Base-by-base conservation (phyloP, 768 basidiomycete genomes). In the Dacryopinax primogenitus region DNA sequence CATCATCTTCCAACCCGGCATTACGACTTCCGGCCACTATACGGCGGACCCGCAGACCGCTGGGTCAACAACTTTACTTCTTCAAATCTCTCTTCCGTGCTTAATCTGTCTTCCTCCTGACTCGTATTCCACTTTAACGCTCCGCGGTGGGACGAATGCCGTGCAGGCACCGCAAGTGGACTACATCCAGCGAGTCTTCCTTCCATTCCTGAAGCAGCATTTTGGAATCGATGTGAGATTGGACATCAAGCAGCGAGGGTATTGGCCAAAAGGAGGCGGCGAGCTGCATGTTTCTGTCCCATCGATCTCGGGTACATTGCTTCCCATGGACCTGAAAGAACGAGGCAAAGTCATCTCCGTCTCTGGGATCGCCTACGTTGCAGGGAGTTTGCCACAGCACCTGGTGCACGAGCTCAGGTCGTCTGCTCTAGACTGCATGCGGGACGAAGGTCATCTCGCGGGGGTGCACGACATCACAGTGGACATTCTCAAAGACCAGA, bases 121-220 rank as follows among this genome's bases (percentile, higher is more conserved):
- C 1, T 44, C 67, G 3, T 33, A 67, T 9, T 84, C 85, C 11
- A 78, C 75, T 1, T 77, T 90, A 28, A 76, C 75, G 9, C 78
- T 90, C 1, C 75, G 76, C 0, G 88, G 89, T 7, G 89, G 88
- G 1, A 90, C 88, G 1, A 90, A 90, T 67, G 86, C 87, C 21
- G 74, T 77, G 1, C 73, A 79, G 44, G 87, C 88, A 3, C 89
- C 89, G 0, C 89, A 89, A 68, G 81, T 88, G 32, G 88, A 90
- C 74, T 89, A 88, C 72, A 81, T 80, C 2, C 77, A 82, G 62
- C 76, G 83, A 67, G 75, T 89, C 62, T 78, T 90, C 70, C 71
- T 90, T 4, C 88, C 88, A 0, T 91, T 90, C 72, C 73, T 88
- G 33, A 76, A 74, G 26, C 76, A 73, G 12, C 84, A 86, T 72